Conservation (phyloP, 768 basidiomycete genomes). For the Hypholoma sublateritium region DNA sequence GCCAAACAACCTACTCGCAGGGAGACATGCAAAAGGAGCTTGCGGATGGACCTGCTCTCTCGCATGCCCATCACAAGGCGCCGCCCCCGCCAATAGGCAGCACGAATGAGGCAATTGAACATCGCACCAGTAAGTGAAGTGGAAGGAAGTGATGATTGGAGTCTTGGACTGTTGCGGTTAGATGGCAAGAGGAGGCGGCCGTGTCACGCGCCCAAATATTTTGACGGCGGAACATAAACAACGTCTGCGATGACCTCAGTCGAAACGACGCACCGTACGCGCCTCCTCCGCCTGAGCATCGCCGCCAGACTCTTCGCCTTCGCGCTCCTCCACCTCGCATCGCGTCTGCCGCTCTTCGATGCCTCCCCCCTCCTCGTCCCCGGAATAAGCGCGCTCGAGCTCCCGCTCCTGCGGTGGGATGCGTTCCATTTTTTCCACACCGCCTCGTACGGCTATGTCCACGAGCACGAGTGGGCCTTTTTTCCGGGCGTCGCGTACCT, state of each 20-base stretch:
- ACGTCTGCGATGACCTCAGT: neutral
- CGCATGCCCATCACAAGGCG: too few species aligned
- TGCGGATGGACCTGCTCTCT: too few species aligned
- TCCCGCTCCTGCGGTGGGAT: slow-evolving; percentile 79
- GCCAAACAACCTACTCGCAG: too few species aligned
- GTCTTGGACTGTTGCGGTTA: too few species aligned
- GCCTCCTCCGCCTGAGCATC: neutral
- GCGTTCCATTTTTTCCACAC: slow-evolving; percentile 76
- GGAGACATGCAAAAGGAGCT: too few species aligned
- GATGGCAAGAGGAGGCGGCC: too few species aligned
- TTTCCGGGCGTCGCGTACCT: slow-evolving; percentile 66
- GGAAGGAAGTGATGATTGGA: too few species aligned
- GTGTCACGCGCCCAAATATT: neutral
- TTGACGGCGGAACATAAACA: neutral
- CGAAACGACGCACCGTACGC: neutral
- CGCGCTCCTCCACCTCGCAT: slow-evolving; percentile 23
- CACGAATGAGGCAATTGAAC: too few species aligned
- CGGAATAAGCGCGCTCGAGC: neutral
- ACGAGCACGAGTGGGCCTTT: slow-evolving; percentile 90
- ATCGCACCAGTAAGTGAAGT: too few species aligned
- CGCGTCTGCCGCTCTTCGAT: slow-evolving; percentile 38
- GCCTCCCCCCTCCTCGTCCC: slow-evolving; percentile 31
- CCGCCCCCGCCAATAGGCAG: too few species aligned
- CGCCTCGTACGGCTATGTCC: slow-evolving; percentile 53
- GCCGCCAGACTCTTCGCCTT: slow-evolving; percentile 15